Base-by-base conservation (phyloP, 306 rosid genomes). In the Ziziphus jujuba region DNA sequence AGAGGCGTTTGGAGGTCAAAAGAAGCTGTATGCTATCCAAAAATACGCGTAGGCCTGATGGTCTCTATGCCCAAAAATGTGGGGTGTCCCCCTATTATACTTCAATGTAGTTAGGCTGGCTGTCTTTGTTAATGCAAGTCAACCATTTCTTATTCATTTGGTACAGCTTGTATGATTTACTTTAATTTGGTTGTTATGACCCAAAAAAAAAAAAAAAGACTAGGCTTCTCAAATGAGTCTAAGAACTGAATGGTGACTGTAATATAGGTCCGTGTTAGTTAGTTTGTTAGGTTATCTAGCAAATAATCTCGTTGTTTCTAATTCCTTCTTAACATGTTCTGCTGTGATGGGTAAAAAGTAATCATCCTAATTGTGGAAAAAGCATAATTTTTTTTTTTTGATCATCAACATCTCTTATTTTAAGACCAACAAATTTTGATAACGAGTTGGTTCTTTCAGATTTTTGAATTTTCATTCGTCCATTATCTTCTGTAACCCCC, bases 1-100 rank as follows among this genome's bases (percentile, higher is more conserved):
- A 35, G 67, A 51, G 72, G 33, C 49, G 66, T 73, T 13, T 40
- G 55, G 64, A 75, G 78, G 83, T 84, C 87, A 75, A 88, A 79
- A 67, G 74, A 61, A 69, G 63, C 73, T 73, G 67, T 71, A 68
- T 64, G 40, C 59, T 25, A 56, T 78, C 66, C 55, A 48, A 50
- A 56, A 67, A 70, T 82, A 65, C 34, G n/a, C 53, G 53, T 68
- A 65, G 77, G 51, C 74, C 40, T 77, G 33, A 66, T 80, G 31
- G 81, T 56, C 74, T 67, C 57, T 22, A 79, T 63, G 56, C 78
- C 47, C 73, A 71, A 57, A 71, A 43, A 59, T 47, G 21, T 38
- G 28, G 35, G 13, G 61, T 5, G 35, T 61, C 58, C 56, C 67
- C 52, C 50, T 63, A 69, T 54, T 72, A 15, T 44, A 36, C 64